Percentiles rank a stretch among this genome's conserved stretches.
Evolutionary conservation across 2,329 filamentous ascomycete genomes (phyloP).

Genomic region (Thermoascus crustaceus): DNA sequence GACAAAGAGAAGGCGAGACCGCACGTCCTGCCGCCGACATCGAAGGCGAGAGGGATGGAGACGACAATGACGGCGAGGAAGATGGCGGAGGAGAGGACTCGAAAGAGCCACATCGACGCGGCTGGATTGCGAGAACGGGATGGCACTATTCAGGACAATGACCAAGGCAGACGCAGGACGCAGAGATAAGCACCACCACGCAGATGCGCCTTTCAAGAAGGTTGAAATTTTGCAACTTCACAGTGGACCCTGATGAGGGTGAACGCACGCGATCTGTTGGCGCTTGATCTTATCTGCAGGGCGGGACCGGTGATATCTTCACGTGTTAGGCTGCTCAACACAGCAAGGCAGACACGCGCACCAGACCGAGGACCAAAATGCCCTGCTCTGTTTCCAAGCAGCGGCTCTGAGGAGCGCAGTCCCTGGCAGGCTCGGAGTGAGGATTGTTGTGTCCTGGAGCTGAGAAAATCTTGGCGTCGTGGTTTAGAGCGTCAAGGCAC

Average conservation of each 20-base stretch:
- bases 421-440: no score
- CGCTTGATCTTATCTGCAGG: conserved; percentile 2
- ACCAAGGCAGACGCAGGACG: background rate
- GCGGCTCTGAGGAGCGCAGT: conserved; percentile 10
- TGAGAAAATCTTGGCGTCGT: no score
- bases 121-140: background rate
- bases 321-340: conserved; percentile 2
- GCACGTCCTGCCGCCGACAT: conserved; percentile 91
- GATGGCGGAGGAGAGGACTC: conserved; percentile 67
- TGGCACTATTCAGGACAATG: background rate
- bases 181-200: background rate
- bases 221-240: background rate
- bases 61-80: conserved; percentile 91
- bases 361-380: background rate
- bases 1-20: conserved; percentile 89
- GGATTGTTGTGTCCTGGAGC: no score
- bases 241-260: background rate
- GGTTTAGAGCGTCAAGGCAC: no score
- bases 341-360: background rate
- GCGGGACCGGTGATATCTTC: conserved; percentile 2
- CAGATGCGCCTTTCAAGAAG: background rate
- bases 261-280: conserved; percentile 1
- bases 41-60: conserved; percentile 93
- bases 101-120: conserved; percentile 69
- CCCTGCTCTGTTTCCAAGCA: background rate